Evolutionary conservation across 78 protist species (phyloP), one percentile per base, ranked within the genome.

Genomic region (Paratrimastix pyriformis): DNA sequence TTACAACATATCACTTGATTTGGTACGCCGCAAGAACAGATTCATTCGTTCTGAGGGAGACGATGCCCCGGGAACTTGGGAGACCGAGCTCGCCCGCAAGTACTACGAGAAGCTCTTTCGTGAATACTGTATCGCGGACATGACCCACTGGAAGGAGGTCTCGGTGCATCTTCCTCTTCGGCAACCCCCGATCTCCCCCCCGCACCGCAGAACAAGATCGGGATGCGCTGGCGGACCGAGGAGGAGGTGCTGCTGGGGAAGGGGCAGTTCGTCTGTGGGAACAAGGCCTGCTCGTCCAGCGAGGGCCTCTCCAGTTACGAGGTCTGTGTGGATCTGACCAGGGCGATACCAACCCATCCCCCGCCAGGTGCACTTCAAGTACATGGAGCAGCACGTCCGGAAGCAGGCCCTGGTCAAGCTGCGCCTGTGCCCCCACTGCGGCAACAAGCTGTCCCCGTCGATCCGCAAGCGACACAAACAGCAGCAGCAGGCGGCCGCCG

Each of bases 151-250:
- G 39, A 24, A 72, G 15, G 29, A n/a, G n/a, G n/a, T n/a, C n/a
- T n/a, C n/a, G n/a, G n/a, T n/a, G n/a, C n/a, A n/a, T n/a, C n/a
- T n/a, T n/a, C n/a, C n/a, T n/a, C n/a, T n/a, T n/a, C n/a, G n/a
- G n/a, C n/a, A n/a, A n/a, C n/a, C n/a, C n/a, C n/a, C n/a, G n/a
- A n/a, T n/a, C n/a, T n/a, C n/a, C n/a, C n/a, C n/a, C n/a, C n/a
- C n/a, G n/a, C n/a, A n/a, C n/a, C n/a, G n/a, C n/a, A 55, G 39
- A 72, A 72, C 32, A 21, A 1, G 15, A 21, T 80, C 30, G 92
- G 92, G 8, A 8, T 88, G 65, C 33, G 92, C 30, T 88, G 92
- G 92, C n/a, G 92, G 32, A 83, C 71, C 3, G 86, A 87, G 46
- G 21, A 33, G 1, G 92, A 88, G 58, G 91, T 88, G 0, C n/a